phyloP scores from a whole-genome alignment of 2,329 filamentous ascomycete genomes.

The Colletotrichum chlorophyti region DNA sequence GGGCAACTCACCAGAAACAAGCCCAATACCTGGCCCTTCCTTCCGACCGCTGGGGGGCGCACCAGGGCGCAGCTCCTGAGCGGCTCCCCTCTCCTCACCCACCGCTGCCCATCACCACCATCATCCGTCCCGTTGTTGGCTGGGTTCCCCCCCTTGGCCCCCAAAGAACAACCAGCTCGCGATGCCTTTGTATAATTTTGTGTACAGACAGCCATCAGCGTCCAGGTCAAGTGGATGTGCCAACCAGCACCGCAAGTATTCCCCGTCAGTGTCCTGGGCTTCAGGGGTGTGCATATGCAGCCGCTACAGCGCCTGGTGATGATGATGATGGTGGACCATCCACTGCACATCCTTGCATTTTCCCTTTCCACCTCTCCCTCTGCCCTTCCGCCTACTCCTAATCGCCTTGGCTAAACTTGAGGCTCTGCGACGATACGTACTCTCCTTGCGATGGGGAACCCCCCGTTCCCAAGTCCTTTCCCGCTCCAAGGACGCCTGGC shows the following conservation, averaged over 20 bases:
- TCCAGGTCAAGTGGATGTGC: constrained; percentile 9
- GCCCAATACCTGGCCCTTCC: neutral
- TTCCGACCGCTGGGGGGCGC: neutral
- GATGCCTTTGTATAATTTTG: constrained; percentile 6
- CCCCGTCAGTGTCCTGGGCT: constrained; percentile 6
- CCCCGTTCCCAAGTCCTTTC: neutral
- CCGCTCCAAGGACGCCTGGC: neutral
- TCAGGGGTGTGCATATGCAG: constrained; percentile 19
- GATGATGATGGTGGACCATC: constrained; percentile 1
- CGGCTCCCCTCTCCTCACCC: constrained; percentile 17
- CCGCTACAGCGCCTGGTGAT: constrained; percentile 11
- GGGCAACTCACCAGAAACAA: constrained; percentile 3
- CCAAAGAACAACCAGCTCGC: constrained; percentile 1
- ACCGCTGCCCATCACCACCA: constrained; percentile 2
- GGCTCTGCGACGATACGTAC: constrained; percentile 23
- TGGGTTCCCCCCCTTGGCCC: neutral
- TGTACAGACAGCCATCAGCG: constrained; percentile 10
- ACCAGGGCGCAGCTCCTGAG: constrained; percentile 17
- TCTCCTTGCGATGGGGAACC: constrained; percentile 4
- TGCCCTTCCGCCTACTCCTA: neutral
- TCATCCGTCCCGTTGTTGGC: neutral
- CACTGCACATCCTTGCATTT: constrained; percentile 19
- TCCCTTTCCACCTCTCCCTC: constrained; percentile 8
- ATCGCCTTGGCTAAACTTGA: neutral
- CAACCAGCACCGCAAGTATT: constrained; percentile 1